Base-by-base conservation (phyloP, 2,329 filamentous ascomycete species). In the Tolypocladium pustulatum region DNA sequence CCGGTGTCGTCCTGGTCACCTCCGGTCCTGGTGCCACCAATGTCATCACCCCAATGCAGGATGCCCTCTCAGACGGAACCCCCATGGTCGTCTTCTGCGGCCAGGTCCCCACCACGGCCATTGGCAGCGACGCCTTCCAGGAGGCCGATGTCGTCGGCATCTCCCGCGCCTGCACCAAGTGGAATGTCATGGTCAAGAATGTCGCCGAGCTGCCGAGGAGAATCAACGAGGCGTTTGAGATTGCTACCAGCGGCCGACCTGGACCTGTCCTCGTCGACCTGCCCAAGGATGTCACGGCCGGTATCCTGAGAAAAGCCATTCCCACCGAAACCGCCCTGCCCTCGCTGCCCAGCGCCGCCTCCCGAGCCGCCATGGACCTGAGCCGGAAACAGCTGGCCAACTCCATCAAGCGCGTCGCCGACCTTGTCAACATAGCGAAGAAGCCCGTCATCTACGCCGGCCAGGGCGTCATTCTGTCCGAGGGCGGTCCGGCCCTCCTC, bases 171-270 rank as follows among this genome's bases (percentile, higher is more conserved):
- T 97, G 92, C 81, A 97, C 92, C 66, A 97, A 97, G 79, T 99
- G 94, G 94, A 97, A 97, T 68, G 91, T 96, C 61, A 95, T 97
- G 91, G 91, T 97, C 55, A 97, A 95, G 82, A 93, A 88, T 72
- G 86, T 96, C 58, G 91, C 90, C 56, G 94, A 99, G 76, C 81
- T 99, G 58, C 94, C 94, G 56, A 85, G 90, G 67, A 85, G 93
- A 64, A 97, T 97, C 71, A 96, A 97, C 73, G 94, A 97, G 77
- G 94, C 94, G 55, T 97, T 97, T 70, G 92, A 97, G 77, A 97
- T 97, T 70, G 94, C 94, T 46, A 97, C 91, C 49, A 94, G 88
- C 67, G 94, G 94, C 61, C 85, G 94, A 55, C 94, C 94, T 17
- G 94, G 94, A 30, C 94, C 94, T 34, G 94, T 97, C 40, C 84